Conservation (phyloP, 2,329 filamentous ascomycete genomes). For the Neonectria punicea region DNA sequence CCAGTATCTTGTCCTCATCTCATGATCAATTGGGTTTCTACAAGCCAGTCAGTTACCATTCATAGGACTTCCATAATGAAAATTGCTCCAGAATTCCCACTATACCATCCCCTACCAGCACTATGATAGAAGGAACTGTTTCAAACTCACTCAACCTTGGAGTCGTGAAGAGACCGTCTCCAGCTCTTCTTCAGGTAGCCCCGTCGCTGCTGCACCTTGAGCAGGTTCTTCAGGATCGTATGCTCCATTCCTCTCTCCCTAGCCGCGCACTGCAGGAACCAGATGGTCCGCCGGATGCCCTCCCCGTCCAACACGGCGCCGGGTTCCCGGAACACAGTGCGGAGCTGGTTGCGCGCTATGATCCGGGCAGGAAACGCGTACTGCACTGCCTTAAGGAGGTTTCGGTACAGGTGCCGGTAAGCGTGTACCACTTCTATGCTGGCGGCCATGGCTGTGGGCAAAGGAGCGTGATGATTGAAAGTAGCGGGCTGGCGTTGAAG, state of each 20-base stretch:
- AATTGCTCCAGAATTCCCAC: background rate
- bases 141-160: constrained; percentile 40
- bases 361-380: constrained; percentile 76
- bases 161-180: constrained; percentile 33
- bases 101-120: background rate
- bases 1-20: constrained; percentile 55
- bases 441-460: constrained; percentile 31
- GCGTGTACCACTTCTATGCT: constrained; percentile 65
- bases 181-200: constrained; percentile 28
- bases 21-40: constrained; percentile 34
- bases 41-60: constrained; percentile 10
- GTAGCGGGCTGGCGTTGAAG: background rate
- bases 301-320: constrained; percentile 58
- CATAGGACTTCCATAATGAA: background rate
- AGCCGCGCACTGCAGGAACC: constrained; percentile 75
- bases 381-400: constrained; percentile 75
- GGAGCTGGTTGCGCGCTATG: constrained; percentile 68
- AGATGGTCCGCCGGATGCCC: constrained; percentile 71
- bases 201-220: constrained; percentile 50
- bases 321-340: constrained; percentile 65
- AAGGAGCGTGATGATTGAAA: background rate
- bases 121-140: background rate
- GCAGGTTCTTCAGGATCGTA: constrained; percentile 74
- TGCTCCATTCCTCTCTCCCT: constrained; percentile 75
- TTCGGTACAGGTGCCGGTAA: constrained; percentile 77